Percentiles rank a stretch among this genome's conserved stretches.
phyloP scores from a whole-genome alignment of 2,329 filamentous ascomycete species.

The Colletotrichum shisoi region DNA sequence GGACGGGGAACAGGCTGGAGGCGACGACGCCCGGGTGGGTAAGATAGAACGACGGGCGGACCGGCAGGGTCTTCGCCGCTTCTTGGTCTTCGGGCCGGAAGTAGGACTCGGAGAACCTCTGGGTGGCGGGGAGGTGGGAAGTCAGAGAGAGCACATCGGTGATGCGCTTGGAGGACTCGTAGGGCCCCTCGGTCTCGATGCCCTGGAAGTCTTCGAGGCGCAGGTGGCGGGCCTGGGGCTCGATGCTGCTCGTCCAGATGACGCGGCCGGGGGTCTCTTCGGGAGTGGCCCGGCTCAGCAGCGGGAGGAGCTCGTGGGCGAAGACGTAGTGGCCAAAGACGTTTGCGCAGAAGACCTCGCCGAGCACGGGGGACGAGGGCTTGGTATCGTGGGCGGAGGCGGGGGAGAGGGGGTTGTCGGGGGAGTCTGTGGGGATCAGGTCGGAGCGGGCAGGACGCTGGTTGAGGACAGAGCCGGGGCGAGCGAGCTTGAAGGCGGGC shows the following conservation, averaged over 20 bases:
- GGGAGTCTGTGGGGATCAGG: slow-evolving; percentile 33
- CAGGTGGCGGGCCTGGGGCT: slow-evolving; percentile 66
- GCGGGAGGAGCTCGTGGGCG: slow-evolving; percentile 77
- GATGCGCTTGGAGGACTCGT: slow-evolving; percentile 87
- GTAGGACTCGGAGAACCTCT: slow-evolving; percentile 65
- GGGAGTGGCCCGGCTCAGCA: slow-evolving; percentile 65
- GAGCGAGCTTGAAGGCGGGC: slow-evolving; percentile 77
- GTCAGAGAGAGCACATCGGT: slow-evolving; percentile 86
- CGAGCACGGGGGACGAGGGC: slow-evolving; percentile 67
- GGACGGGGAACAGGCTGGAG: slow-evolving; percentile 80
- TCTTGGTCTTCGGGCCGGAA: slow-evolving; percentile 52
- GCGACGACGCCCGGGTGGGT: slow-evolving; percentile 87
- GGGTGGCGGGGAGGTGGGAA: slow-evolving; percentile 69
- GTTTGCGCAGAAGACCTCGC: slow-evolving; percentile 88
- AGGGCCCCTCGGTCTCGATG: slow-evolving; percentile 68
- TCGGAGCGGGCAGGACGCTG: slow-evolving; percentile 45
- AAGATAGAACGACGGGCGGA: slow-evolving; percentile 73
- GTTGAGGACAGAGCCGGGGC: slow-evolving; percentile 56
- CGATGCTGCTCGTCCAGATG: slow-evolving; percentile 87
- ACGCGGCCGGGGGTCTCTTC: slow-evolving; percentile 67
- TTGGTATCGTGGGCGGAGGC: slow-evolving; percentile 49
- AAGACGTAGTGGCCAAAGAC: slow-evolving; percentile 96
- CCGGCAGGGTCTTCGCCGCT: slow-evolving; percentile 41
- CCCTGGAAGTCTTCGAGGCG: slow-evolving; percentile 78
- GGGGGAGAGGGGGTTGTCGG: slow-evolving; percentile 25